A percentile compares a stretch with the other conserved stretches of the same genome.
Evolutionary conservation across 2,329 filamentous ascomycete species (phyloP).

Genomic region (Colletotrichum orbiculare): DNA sequence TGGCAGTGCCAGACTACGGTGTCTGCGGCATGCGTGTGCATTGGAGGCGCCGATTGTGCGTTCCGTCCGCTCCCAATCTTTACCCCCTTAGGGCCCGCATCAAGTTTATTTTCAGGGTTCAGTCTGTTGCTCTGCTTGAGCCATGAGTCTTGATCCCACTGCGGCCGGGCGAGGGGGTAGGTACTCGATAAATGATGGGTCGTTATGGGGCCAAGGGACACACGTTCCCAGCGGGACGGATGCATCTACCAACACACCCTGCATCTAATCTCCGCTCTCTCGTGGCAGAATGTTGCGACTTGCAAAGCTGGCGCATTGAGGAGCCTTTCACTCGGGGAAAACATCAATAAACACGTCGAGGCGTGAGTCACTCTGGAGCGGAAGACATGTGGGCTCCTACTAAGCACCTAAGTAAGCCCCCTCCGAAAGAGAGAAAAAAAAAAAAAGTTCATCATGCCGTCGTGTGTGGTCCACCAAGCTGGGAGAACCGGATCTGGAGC

Average conservation of each 20-base stretch:
- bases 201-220: conserved; percentile 15
- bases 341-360: conserved; percentile 15
- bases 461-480: conserved; percentile 7
- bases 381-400: conserved; percentile 11
- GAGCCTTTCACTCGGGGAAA: conserved; percentile 1
- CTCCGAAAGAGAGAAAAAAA: not conserved
- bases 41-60: not conserved
- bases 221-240: conserved; percentile 18
- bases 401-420: not conserved
- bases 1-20: conserved; percentile 17
- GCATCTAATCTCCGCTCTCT: not conserved
- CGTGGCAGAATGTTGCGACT: conserved; percentile 2
- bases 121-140: not conserved
- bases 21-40: conserved; percentile 12
- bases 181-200: conserved; percentile 14
- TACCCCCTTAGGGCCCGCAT: not conserved
- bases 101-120: conserved; percentile 13
- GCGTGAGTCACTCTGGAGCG: conserved; percentile 22
- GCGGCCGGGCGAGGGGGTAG: conserved; percentile 32
- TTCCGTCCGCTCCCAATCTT: not conserved
- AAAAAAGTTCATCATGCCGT: not conserved
- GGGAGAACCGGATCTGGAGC: conserved; percentile 2
- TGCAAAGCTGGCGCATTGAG: conserved; percentile 1
- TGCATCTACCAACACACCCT: conserved; percentile 24
- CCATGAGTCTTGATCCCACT: conserved; percentile 9